phyloP scores from a whole-genome alignment of 2,329 filamentous ascomycete genomes.

The Fusarium bactridioides region DNA sequence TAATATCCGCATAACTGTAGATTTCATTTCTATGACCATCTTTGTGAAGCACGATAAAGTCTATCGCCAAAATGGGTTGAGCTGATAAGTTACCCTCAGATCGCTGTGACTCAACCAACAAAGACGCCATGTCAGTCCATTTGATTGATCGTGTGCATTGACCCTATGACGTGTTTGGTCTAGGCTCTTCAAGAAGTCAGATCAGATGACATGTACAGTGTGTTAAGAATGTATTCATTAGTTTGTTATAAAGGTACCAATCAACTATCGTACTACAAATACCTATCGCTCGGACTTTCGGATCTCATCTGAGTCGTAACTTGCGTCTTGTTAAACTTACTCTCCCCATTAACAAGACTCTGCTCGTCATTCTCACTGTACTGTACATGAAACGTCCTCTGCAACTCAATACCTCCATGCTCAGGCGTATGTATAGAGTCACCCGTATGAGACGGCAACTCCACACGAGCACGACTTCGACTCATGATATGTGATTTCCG shows the following conservation, averaged over 20 bases:
- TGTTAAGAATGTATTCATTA: background rate
- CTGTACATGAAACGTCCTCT: conserved; percentile 36
- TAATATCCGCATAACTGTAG: rapidly evolving
- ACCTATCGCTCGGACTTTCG: conserved; percentile 11
- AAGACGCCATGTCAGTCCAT: background rate
- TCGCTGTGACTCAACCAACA: too few relatives aligned
- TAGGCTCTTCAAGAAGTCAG: too few relatives aligned
- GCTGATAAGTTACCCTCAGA: rapidly evolving
- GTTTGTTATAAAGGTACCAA: background rate
- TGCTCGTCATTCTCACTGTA: conserved; percentile 39
- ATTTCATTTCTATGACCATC: too few relatives aligned
- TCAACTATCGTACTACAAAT: background rate
- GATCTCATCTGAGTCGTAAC: conserved; percentile 17
- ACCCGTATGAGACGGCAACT: conserved; percentile 28
- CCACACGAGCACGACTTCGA: conserved; percentile 28
- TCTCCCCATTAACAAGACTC: conserved; percentile 20
- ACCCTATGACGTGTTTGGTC: background rate
- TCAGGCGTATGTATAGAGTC: conserved; percentile 26
- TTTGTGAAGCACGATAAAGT: too few relatives aligned
- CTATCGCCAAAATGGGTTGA: rapidly evolving
- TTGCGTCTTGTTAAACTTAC: conserved; percentile 11
- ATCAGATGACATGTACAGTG: too few relatives aligned
- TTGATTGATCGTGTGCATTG: background rate
- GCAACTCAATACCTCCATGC: conserved; percentile 38
- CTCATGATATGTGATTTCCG: conserved; percentile 33